Evolutionary conservation across 768 basidiomycete genomes (phyloP).

Genomic region (Tephrocybe rancida): DNA sequence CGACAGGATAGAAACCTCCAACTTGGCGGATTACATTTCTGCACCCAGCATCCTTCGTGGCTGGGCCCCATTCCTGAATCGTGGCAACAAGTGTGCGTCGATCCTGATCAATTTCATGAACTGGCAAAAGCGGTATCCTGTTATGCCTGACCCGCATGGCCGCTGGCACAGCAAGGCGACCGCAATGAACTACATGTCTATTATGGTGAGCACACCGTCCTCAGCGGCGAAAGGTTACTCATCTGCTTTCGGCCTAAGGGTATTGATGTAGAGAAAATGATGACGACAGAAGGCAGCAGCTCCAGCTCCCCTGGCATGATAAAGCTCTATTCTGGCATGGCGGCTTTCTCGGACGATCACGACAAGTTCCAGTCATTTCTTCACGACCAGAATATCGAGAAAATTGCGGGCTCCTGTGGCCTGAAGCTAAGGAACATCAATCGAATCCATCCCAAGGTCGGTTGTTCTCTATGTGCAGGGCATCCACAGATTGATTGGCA

Average conservation of each 20-base stretch:
- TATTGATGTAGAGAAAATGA: neutral
- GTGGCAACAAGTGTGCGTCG: conserved; percentile 8
- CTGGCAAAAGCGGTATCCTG: conserved; percentile 6
- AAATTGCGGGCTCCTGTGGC: conserved; percentile 18
- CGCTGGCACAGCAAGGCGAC: neutral
- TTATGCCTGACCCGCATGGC: neutral
- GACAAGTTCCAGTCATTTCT: conserved; percentile 27
- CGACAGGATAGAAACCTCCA: conserved; percentile 40
- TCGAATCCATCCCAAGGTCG: conserved; percentile 30
- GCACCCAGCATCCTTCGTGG: conserved; percentile 32
- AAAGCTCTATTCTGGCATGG: conserved; percentile 5
- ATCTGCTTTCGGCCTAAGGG: neutral
- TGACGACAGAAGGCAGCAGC: neutral
- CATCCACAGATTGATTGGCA: too few relatives aligned
- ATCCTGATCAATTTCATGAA: too few relatives aligned
- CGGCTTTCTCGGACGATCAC: conserved; percentile 27
- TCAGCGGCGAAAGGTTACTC: neutral
- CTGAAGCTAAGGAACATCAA: conserved; percentile 24
- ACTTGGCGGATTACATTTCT: conserved; percentile 34
- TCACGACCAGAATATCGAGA: conserved; percentile 17
- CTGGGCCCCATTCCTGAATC: conserved; percentile 33
- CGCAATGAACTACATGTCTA: conserved; percentile 16
- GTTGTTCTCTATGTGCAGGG: neutral
- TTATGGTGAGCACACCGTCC: conserved; percentile 14
- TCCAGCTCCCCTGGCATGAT: neutral